Conservation (phyloP, 2,329 filamentous ascomycete genomes). For the Phyllosticta paracitricarpa region DNA sequence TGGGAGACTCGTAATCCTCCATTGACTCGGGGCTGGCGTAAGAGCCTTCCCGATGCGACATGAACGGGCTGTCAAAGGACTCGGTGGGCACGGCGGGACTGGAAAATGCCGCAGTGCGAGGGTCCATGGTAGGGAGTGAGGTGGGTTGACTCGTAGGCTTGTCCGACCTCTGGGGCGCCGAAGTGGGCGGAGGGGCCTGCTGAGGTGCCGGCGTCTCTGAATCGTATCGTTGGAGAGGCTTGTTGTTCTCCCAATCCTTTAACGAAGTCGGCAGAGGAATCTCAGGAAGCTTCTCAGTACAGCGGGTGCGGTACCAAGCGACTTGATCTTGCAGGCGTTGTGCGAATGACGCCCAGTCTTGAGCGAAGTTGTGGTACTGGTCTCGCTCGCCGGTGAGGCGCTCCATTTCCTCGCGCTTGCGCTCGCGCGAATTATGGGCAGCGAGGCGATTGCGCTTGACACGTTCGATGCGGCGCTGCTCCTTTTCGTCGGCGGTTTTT, state of each 20-base stretch:
- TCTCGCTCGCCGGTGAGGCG: conserved; percentile 59
- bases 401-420: conserved; percentile 85
- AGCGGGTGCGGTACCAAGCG: conserved; percentile 23
- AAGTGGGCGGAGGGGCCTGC: not conserved
- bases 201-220: not conserved
- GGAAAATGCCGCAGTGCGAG: conserved; percentile 19
- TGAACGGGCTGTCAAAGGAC: conserved; percentile 7
- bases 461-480: conserved; percentile 92
- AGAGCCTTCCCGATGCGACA: conserved; percentile 11
- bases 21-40: conserved; percentile 28
- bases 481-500: conserved; percentile 98
- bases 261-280: conserved; percentile 14
- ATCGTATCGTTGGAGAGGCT: not conserved
- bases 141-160: not conserved
- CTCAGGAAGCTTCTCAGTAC: conserved; percentile 21
- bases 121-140: conserved; percentile 19
- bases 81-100: conserved; percentile 12
- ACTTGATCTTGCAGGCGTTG: conserved; percentile 42
- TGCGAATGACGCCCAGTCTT: conserved; percentile 43
- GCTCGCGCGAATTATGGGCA: conserved; percentile 90
- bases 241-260: not conserved
- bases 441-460: conserved; percentile 93
- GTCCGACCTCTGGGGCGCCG: not conserved
- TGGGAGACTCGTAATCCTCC: conserved; percentile 31
- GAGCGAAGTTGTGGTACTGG: conserved; percentile 52